Conservation (phyloP, 1,284 basidiomycete genomes). For the Gymnopus androsaceus region DNA sequence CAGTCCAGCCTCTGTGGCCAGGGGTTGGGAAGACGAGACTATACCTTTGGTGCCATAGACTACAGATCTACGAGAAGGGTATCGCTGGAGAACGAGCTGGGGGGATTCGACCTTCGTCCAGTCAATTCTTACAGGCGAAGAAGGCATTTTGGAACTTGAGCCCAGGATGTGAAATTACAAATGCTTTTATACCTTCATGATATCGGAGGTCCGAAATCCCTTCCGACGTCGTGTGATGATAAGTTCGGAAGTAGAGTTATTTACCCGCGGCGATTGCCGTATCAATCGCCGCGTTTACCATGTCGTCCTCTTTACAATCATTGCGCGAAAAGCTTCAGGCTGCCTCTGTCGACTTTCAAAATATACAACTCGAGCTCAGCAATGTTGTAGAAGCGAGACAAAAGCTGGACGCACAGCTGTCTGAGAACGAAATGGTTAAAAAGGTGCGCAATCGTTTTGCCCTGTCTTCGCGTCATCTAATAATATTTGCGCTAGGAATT, state of each 20-base stretch:
- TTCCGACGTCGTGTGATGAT: background rate
- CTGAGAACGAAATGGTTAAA: constrained; percentile 91
- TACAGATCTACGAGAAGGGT: constrained; percentile 71
- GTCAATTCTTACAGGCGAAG: constrained; percentile 54
- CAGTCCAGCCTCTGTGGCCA: constrained; percentile 86
- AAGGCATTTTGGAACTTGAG: constrained; percentile 35
- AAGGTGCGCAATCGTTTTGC: constrained; percentile 55
- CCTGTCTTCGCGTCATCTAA: background rate
- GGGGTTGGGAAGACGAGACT: constrained; percentile 87
- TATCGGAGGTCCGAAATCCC: background rate
- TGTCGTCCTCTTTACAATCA: constrained; percentile 44
- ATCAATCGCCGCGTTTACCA: constrained; percentile 2
- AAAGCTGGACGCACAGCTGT: constrained; percentile 83
- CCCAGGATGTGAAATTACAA: background rate
- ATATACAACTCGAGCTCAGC: constrained; percentile 74
- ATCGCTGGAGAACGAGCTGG: constrained; percentile 58
- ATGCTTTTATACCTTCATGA: background rate
- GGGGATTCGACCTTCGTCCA: constrained; percentile 71
- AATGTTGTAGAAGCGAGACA: constrained; percentile 78
- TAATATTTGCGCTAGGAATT: constrained; percentile 71
- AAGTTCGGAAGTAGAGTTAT: background rate
- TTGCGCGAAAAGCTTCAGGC: constrained; percentile 54
- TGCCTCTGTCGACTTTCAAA: constrained; percentile 75
- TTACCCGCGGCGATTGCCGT: background rate
- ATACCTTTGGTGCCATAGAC: constrained; percentile 87